Conservation (phyloP, 805 yeast genomes). For the Candida ulmi region DNA sequence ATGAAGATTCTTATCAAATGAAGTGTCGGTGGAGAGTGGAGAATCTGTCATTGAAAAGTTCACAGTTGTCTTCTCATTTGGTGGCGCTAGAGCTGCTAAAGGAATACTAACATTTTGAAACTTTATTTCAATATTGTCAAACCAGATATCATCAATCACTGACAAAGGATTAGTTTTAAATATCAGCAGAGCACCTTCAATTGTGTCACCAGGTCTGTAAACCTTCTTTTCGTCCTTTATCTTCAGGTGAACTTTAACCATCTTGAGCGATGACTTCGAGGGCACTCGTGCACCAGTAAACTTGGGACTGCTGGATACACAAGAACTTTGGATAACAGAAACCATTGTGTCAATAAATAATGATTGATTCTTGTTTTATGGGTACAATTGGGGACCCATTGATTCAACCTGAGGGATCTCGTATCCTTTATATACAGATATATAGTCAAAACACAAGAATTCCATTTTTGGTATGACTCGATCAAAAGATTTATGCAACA, state of each 20-base stretch:
- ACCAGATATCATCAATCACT: constrained; percentile 10
- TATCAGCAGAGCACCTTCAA: constrained; percentile 12
- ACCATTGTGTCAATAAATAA: neutral
- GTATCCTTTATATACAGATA: too few relatives aligned
- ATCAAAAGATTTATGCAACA: too few relatives aligned
- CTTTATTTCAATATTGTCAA: constrained; percentile 16
- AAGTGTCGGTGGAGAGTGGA: constrained; percentile 5
- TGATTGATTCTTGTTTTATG: neutral
- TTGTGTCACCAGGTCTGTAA: constrained; percentile 14
- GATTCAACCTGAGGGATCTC: too few relatives aligned
- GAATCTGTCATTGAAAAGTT: constrained; percentile 16
- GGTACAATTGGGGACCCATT: neutral
- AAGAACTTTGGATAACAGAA: neutral
- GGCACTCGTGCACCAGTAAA: constrained; percentile 6
- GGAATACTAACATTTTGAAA: constrained; percentile 13
- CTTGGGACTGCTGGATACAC: neutral
- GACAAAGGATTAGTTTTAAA: constrained; percentile 5
- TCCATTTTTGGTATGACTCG: too few relatives aligned
- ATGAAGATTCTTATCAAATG: constrained; percentile 3
- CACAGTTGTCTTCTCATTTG: constrained; percentile 1
- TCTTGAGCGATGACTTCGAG: constrained; percentile 11
- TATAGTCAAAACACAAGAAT: too few relatives aligned
- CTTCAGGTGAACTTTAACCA: constrained; percentile 11
- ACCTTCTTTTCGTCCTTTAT: neutral
- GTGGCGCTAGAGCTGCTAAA: neutral